Base-by-base conservation (phyloP, 805 yeast genomes). In the Candida krabiensis region DNA sequence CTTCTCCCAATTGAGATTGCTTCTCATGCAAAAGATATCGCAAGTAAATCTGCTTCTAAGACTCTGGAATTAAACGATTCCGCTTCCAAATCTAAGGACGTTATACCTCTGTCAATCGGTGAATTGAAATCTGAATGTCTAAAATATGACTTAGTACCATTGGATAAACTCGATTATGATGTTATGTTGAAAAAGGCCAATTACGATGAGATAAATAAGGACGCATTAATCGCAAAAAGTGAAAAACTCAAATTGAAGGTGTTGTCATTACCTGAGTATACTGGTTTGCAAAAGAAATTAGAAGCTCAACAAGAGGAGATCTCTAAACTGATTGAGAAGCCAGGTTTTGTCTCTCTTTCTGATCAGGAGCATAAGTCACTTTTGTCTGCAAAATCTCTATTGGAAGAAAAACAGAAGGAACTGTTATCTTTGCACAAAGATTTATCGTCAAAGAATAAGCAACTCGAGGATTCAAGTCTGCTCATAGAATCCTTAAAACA, bases 31-130 rank as follows among this genome's bases (percentile, higher is more conserved):
- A n/a, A n/a, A n/a, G n/a, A n/a, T n/a, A n/a, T n/a, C n/a, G n/a
- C n/a, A n/a, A n/a, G n/a, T n/a, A n/a, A n/a, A n/a, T n/a, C n/a
- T n/a, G n/a, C n/a, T n/a, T n/a, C n/a, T n/a, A n/a, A n/a, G n/a
- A n/a, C n/a, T n/a, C n/a, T n/a, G n/a, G n/a, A n/a, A n/a, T n/a
- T n/a, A n/a, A n/a, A n/a, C n/a, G n/a, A n/a, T n/a, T n/a, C n/a
- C n/a, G 54, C 56, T 9, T 53, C 63, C 14, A 45, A 52, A 4
- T 44, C 50, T 4, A 53, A 41, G 21, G 53, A 56, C 23, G 28
- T 59, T 12, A 36, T 59, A 22, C 60, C 62, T 12, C 42, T 53
- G 22, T 58, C 63, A 7, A 57, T 49, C 33, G 60, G 55, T 31
- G 25, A 38, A 17, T 33, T 49, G 30, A 43, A 40, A 17, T 18